These are phyloP conservation scores for Blastocystis sp. DNA, from an alignment of 352 stramenopile genomes.

Conservation along the genomic window DNA sequence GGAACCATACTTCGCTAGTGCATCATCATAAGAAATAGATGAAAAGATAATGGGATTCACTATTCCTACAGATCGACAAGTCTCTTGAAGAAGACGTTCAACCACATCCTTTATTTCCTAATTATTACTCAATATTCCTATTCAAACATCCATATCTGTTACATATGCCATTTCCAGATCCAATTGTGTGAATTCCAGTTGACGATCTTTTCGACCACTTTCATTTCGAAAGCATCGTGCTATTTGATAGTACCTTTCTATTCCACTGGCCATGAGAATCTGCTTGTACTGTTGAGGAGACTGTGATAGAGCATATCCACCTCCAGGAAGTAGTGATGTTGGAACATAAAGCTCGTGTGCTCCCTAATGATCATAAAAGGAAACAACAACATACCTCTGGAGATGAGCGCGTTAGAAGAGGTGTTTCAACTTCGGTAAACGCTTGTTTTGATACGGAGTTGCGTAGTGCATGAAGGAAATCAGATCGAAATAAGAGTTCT, in stretches of 20 bases:
- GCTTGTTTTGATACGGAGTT: neutral
- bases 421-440: constrained; percentile 54
- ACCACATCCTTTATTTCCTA: neutral
- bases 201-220: constrained; percentile 80
- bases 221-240: constrained; percentile 84
- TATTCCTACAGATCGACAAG: neutral
- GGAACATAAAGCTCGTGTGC: constrained; percentile 48
- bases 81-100: neutral
- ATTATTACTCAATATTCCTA: neutral
- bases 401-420: constrained; percentile 21
- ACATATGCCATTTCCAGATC: constrained; percentile 84
- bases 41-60: neutral
- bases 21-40: neutral
- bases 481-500: neutral
- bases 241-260: constrained; percentile 84
- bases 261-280: constrained; percentile 81
- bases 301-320: constrained; percentile 80
- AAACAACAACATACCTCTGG: constrained; percentile 4
- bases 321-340: neutral
- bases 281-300: constrained; percentile 87
- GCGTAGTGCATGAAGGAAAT: constrained; percentile 25
- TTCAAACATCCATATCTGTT: neutral
- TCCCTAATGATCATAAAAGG: neutral
- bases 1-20: neutral
- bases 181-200: constrained; percentile 85